phyloP scores from a whole-genome alignment of 306 rosid genomes.

The Inga laurina region DNA sequence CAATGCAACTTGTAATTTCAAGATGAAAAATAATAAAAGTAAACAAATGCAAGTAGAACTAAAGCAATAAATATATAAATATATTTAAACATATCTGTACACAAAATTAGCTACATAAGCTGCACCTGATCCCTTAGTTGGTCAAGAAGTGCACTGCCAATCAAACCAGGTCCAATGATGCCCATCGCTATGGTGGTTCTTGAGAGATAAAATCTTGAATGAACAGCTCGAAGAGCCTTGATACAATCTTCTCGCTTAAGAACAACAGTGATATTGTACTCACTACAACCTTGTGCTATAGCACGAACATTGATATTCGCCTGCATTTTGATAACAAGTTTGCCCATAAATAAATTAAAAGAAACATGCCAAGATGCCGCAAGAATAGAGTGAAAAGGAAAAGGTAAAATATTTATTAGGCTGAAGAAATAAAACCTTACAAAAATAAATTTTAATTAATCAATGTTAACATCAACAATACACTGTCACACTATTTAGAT shows the following conservation, averaged over 20 bases:
- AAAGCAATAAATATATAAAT: background rate
- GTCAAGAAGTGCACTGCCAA: slow-evolving; percentile 92
- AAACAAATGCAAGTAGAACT: slow-evolving; percentile 6
- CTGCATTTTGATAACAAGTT: slow-evolving; percentile 52
- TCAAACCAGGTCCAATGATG: slow-evolving; percentile 93
- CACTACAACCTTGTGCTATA: slow-evolving; percentile 98
- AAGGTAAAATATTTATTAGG: background rate
- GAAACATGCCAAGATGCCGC: slow-evolving; percentile 20
- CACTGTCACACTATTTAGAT: slow-evolving; percentile 4
- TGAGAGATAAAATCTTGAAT: slow-evolving; percentile 93
- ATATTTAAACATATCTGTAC: too few species aligned
- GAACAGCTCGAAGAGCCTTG: slow-evolving; percentile 94
- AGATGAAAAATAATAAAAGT: background rate
- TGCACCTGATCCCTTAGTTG: slow-evolving; percentile 96
- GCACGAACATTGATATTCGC: slow-evolving; percentile 97
- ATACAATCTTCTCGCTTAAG: slow-evolving; percentile 91
- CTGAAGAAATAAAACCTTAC: background rate
- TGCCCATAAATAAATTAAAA: slow-evolving; percentile 14
- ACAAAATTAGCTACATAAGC: slow-evolving; percentile 27
- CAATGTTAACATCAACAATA: slow-evolving; percentile 4
- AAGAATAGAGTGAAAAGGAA: slow-evolving; percentile 10
- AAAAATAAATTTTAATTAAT: background rate
- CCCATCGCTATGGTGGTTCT: slow-evolving; percentile 98
- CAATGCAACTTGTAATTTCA: slow-evolving; percentile 13
- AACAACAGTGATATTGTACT: slow-evolving; percentile 92